Evolutionary conservation across 495 filamentous ascomycete genomes (phyloP), one percentile per base, ranked within the genome.

Genomic region (Massariosphaeria phaeospora): DNA sequence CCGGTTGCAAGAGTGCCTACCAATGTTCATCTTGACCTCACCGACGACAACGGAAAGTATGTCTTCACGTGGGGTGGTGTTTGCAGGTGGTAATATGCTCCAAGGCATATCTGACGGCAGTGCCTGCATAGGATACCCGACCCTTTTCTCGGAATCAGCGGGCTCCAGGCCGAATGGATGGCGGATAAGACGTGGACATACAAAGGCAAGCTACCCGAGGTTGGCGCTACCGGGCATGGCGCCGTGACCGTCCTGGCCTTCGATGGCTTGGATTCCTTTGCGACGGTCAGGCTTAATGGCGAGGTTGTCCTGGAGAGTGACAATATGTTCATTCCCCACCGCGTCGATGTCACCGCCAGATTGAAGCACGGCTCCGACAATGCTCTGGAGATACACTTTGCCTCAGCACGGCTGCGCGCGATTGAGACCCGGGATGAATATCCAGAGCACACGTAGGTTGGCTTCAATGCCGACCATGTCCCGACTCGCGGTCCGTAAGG

Each of bases 181-280:
- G 66, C 59, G 3, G 67, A 70, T 42, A 65, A 62, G 50, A 33
- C 52, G 13, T 71, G 69, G 69, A 61, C 52, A 15, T 71, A 71
- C 59, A 62, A 58, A 52, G 52, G 64, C 30, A 52, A 44, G 29
- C 53, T 71, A 15, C 66, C 67, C 1, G 39, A 47, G 0, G 35
- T 61, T 29, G 8, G 11, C 10, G 10, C 6, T 1, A 27, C 33
- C 2, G 36, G 49, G 13, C 40, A 63, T 25, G 58, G 50, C 12
- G 40, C 50, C 17, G 61, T 59, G 33, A 58, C 54, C 17, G 62
- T 66, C 10, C 50, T 72, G 17, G 69, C 65, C 9, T 68, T 69
- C 48, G 69, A 72, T 55, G 69, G 69, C 23, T 54, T 72, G 24
- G 69, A 72, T 51, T 70, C 69, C 6, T 72, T 66, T 46, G 69